A percentile compares a stretch with the other conserved stretches of the same genome.
Evolutionary conservation across 495 filamentous ascomycete species (phyloP).

Genomic region (Trichoderma erinaceum): DNA sequence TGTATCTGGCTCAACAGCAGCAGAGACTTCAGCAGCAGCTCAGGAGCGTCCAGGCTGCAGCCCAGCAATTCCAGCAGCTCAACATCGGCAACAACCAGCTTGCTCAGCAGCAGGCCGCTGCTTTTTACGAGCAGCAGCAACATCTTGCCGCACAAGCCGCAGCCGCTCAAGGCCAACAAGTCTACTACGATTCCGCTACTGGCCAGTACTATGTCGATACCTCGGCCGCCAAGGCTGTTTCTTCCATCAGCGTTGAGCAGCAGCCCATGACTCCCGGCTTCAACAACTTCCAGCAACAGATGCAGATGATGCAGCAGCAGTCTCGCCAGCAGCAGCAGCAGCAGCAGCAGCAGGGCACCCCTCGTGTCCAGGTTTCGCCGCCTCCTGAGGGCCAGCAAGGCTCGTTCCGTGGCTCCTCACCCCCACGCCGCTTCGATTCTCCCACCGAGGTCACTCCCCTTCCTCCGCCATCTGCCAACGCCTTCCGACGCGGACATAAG

Average conservation of each 20-base stretch:
- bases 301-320: conserved; percentile 36
- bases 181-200: conserved; percentile 71
- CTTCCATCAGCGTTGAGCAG: conserved; percentile 13
- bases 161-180: conserved; percentile 42
- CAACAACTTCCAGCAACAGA: conserved; percentile 18
- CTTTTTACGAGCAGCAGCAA: conserved; percentile 40
- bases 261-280: conserved; percentile 15
- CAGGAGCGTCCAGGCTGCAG: conserved; percentile 50
- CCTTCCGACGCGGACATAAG: conserved; percentile 88
- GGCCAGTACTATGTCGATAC: conserved; percentile 67
- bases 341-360: conserved; percentile 35
- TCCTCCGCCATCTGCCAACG: conserved; percentile 72
- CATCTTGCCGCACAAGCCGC: conserved; percentile 44
- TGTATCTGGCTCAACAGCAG: conserved; percentile 82
- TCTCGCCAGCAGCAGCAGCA: conserved; percentile 20
- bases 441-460: conserved; percentile 63
- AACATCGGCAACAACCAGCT: conserved; percentile 40
- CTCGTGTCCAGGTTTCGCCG: conserved; percentile 72
- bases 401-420: conserved; percentile 54
- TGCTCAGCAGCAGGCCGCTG: conserved; percentile 37
- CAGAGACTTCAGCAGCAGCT: conserved; percentile 67
- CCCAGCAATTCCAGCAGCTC: conserved; percentile 73
- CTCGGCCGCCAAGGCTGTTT: conserved; percentile 15
- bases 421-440: conserved; percentile 58
- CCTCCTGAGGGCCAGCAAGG: conserved; percentile 54